Evolutionary conservation across 257 asterid genomes (phyloP), one percentile per base, ranked within the genome.

Genomic region (Petrea volubilis): DNA sequence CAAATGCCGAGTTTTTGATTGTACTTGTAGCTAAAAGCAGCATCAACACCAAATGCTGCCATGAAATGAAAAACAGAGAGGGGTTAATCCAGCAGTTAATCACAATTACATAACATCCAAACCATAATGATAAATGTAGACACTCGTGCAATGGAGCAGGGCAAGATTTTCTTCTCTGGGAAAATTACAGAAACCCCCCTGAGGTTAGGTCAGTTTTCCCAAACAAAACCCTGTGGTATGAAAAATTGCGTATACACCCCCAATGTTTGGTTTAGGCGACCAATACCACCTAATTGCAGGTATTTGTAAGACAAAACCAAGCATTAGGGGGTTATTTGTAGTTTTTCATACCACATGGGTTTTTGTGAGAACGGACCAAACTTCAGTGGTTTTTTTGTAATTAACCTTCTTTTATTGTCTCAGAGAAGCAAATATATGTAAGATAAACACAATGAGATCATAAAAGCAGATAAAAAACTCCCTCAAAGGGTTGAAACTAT

Each of bases 41-140:
- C 93, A 83, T 94, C 99, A 60, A 90, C 85, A 50, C 99, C 99
- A 79, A 87, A 94, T 52, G 99, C 99, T 94, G 88, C 75, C 80
- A 78, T 6, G 67, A 31, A 55, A 72, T 28, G 59, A 41, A 74
- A 74, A 36, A 18, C 49, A 27, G 51, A 40, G 64, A 58, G 40
- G 31, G 65, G 46, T 64, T 29, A 40, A 65, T 67, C 55, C 51
- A 33, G 50, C 66, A 46, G 72, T 31, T 53, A 67, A 71, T 44
- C 58, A 68, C 33, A 70, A 73, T 41, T 27, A 20, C 27, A 70
- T 27, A 59, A 50, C 10, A 40, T 12, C 57, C 63, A 59, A 38
- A 36, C 11, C 56, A 44, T 3, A 67, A 61, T 28, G 50, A 61
- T 17, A 41, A 7, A 24, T 38, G 50, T 38, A 44, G 63, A 56